These are phyloP conservation scores for Venturia oleaginea DNA, from an alignment of 2,329 filamentous ascomycete species.

Conservation along the genomic window DNA sequence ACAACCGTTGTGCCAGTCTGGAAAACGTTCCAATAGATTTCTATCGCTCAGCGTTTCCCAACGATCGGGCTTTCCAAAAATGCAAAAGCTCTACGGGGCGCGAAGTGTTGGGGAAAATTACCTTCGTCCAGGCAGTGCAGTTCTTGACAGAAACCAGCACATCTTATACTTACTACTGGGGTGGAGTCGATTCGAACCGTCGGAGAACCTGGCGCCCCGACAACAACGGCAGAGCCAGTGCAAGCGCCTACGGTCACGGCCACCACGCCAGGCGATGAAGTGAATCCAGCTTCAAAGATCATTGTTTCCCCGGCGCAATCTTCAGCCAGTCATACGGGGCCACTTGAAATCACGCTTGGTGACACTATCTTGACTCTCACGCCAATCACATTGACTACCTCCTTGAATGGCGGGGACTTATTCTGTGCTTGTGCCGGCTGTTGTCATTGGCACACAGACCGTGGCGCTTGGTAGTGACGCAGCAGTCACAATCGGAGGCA, in stretches of 20 bases:
- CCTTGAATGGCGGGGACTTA: neutral
- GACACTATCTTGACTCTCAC: neutral
- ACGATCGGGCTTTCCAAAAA: neutral
- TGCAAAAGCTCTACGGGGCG: neutral
- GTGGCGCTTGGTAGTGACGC: neutral
- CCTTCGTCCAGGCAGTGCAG: slow-evolving; percentile 7
- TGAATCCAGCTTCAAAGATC: too few species aligned
- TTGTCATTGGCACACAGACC: slow-evolving; percentile 1
- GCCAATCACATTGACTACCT: neutral
- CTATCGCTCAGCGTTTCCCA: neutral
- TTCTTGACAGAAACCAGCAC: slow-evolving; percentile 7
- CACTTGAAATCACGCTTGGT: neutral
- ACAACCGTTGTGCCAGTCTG: neutral
- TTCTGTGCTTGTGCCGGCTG: neutral
- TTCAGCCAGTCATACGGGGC: neutral
- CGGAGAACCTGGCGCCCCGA: neutral
- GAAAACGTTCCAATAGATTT: neutral
- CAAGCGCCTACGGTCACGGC: neutral
- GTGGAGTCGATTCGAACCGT: neutral
- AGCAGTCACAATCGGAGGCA: neutral
- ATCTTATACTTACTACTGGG: neutral
- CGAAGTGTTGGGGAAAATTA: neutral
- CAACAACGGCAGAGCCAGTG: neutral
- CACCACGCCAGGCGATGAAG: neutral
- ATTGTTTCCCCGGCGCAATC: neutral